These are phyloP conservation scores for Hypomyces rosellus DNA, from an alignment of 2,329 filamentous ascomycete genomes.

Conservation along the genomic window DNA sequence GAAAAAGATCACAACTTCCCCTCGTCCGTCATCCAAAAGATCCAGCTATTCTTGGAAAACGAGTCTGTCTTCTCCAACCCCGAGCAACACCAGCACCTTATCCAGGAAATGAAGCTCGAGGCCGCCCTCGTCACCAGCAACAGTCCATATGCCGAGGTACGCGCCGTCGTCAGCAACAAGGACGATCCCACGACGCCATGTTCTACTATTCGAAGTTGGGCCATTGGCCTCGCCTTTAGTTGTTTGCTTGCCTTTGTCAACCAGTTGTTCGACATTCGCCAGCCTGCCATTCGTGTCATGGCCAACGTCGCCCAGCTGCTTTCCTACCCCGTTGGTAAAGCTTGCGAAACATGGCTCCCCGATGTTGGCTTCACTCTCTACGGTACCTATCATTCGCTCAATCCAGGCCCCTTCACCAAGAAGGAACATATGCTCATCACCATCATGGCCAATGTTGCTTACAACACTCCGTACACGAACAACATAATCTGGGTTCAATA, in stretches of 20 bases:
- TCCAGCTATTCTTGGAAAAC: slow-evolving; percentile 37
- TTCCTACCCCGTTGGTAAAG: slow-evolving; percentile 48
- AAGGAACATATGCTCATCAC: slow-evolving; percentile 58
- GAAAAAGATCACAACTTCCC: slow-evolving; percentile 40
- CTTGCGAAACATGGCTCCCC: slow-evolving; percentile 44
- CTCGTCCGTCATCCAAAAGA: slow-evolving; percentile 32
- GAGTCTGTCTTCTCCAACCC: slow-evolving; percentile 38
- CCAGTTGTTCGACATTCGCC: slow-evolving; percentile 52
- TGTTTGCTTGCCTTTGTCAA: slow-evolving; percentile 46
- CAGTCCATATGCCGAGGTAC: slow-evolving; percentile 52
- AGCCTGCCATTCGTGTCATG: slow-evolving; percentile 48
- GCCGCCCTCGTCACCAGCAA: slow-evolving; percentile 48
- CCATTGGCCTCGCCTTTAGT: slow-evolving; percentile 46
- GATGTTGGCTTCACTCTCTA: slow-evolving; percentile 42
- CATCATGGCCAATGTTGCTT: slow-evolving; percentile 56
- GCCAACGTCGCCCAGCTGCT: slow-evolving; percentile 52
- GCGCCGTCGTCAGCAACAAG: slow-evolving; percentile 50
- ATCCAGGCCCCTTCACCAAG: slow-evolving; percentile 51
- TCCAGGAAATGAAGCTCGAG: slow-evolving; percentile 50
- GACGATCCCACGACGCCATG: slow-evolving; percentile 44
- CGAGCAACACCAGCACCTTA: slow-evolving; percentile 41
- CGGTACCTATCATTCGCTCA: slow-evolving; percentile 42
- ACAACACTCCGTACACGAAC: slow-evolving; percentile 47
- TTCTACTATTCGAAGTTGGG: slow-evolving; percentile 50
- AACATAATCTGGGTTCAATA: slow-evolving; percentile 50